These are phyloP conservation scores for Phalaenopsis equestris DNA, from an alignment of 106 monocot species.

Conservation along the genomic window DNA sequence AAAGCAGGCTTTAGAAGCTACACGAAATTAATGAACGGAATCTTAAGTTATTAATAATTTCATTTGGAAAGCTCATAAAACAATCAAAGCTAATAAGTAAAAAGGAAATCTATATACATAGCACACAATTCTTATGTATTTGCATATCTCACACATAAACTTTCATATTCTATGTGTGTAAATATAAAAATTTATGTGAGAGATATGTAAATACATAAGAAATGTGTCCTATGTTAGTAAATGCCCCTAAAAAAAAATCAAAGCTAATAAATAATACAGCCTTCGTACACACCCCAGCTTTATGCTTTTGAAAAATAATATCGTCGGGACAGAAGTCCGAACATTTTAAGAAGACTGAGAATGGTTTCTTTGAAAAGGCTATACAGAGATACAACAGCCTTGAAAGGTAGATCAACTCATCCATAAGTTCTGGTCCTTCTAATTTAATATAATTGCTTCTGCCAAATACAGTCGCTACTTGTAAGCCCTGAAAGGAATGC, in stretches of 20 bases:
- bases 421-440: slow-evolving; percentile 38
- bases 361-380: slow-evolving; percentile 55
- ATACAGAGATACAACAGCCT: slow-evolving; percentile 41
- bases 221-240: no score
- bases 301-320: slow-evolving; percentile 50
- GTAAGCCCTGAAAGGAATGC: slow-evolving; percentile 37
- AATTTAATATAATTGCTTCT: slow-evolving; percentile 43
- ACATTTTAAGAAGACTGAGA: slow-evolving; percentile 41
- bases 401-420: slow-evolving; percentile 35
- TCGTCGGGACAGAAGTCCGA: slow-evolving; percentile 30
- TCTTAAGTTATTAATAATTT: neutral
- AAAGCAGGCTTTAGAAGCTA: slow-evolving; percentile 65
- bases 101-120: no score
- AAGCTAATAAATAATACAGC: neutral
- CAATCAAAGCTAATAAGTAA: neutral
- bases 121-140: no score
- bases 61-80: neutral
- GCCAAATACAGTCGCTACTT: slow-evolving; percentile 55
- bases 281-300: slow-evolving; percentile 51
- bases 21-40: neutral
- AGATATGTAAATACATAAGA: no score
- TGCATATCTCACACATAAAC: no score
- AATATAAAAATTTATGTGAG: no score
- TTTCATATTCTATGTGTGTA: no score
- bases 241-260: no score